Conservation (phyloP, 2,329 filamentous ascomycete species). For the Fusarium proliferatum region DNA sequence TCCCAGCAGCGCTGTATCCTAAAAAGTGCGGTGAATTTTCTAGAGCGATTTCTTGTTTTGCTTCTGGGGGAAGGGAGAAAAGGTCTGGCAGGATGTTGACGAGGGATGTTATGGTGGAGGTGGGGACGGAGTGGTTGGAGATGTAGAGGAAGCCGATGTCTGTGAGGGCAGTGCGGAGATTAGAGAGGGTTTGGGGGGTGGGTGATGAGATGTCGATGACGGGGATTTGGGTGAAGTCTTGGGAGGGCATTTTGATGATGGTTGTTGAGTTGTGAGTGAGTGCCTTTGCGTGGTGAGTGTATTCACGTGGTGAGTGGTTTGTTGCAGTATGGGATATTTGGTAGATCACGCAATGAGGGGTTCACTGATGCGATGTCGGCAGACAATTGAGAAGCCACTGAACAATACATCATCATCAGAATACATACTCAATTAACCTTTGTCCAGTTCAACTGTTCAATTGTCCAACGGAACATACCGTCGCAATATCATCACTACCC, state of each 20-base stretch:
- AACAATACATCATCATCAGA: neutral
- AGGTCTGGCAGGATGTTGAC: constrained; percentile 54
- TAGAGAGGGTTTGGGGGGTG: constrained; percentile 53
- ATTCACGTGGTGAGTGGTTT: neutral
- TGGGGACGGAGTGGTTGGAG: constrained; percentile 58
- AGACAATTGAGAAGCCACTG: neutral
- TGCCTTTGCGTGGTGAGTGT: too few relatives aligned
- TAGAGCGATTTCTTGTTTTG: constrained; percentile 57
- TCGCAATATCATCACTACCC: neutral
- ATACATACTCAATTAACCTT: neutral
- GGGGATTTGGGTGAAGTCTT: constrained; percentile 56
- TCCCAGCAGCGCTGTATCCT: constrained; percentile 66
- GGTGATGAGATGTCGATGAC: constrained; percentile 61
- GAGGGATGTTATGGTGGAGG: constrained; percentile 51
- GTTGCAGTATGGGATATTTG: neutral
- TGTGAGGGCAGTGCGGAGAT: constrained; percentile 60
- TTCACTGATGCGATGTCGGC: neutral
- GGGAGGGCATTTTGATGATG: constrained; percentile 3
- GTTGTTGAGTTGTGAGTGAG: neutral
- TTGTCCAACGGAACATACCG: neutral
- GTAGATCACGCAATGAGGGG: neutral
- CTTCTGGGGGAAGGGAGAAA: constrained; percentile 53
- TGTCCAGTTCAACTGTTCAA: neutral
- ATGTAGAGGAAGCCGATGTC: constrained; percentile 66
- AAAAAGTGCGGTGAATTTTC: constrained; percentile 69